Evolutionary conservation across 768 basidiomycete genomes (phyloP).

Genomic region (Boletales sp.): DNA sequence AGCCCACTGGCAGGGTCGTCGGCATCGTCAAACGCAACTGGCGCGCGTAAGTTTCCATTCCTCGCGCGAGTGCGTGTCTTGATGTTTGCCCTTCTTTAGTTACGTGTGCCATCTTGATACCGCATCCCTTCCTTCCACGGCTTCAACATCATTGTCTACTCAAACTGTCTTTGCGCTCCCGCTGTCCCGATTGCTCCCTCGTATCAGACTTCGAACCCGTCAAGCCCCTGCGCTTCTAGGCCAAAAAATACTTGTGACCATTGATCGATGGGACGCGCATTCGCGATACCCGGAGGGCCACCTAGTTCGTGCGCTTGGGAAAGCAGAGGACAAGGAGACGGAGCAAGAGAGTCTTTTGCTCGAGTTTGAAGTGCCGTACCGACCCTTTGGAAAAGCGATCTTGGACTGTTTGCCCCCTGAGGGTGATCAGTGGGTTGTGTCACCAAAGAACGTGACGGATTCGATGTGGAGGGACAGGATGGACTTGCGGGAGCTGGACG

Average conservation of each 20-base stretch:
- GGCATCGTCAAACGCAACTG: slow-evolving; percentile 95
- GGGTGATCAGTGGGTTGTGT: slow-evolving; percentile 92
- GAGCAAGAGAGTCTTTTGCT: slow-evolving; percentile 91
- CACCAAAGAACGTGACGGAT: slow-evolving; percentile 55
- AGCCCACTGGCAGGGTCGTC: slow-evolving; percentile 89
- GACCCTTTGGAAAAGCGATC: slow-evolving; percentile 96
- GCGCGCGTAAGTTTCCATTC: slow-evolving; percentile 65
- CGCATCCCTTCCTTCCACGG: slow-evolving; percentile 77
- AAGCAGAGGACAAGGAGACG: slow-evolving; percentile 91
- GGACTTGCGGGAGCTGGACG: slow-evolving; percentile 78
- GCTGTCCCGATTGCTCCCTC: slow-evolving; percentile 85
- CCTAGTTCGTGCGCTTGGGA: slow-evolving; percentile 89
- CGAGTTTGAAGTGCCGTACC: slow-evolving; percentile 93
- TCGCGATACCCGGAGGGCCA: slow-evolving; percentile 96
- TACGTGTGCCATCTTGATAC: slow-evolving; percentile 96
- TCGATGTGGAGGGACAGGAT: slow-evolving; percentile 78
- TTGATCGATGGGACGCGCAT: slow-evolving; percentile 86
- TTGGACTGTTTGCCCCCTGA: slow-evolving; percentile 85
- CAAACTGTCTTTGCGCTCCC: slow-evolving; percentile 96
- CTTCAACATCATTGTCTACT: slow-evolving; percentile 72
- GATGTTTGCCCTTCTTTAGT: slow-evolving; percentile 33
- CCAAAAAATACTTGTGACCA: slow-evolving; percentile 94
- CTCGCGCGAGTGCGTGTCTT: background rate
- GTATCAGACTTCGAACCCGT: slow-evolving; percentile 90
- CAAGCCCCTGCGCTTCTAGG: slow-evolving; percentile 85